Evolutionary conservation across 176 grass and related monocot species (phyloP), one percentile per base, ranked within the genome.

Genomic region (Eragrostis nindensis): DNA sequence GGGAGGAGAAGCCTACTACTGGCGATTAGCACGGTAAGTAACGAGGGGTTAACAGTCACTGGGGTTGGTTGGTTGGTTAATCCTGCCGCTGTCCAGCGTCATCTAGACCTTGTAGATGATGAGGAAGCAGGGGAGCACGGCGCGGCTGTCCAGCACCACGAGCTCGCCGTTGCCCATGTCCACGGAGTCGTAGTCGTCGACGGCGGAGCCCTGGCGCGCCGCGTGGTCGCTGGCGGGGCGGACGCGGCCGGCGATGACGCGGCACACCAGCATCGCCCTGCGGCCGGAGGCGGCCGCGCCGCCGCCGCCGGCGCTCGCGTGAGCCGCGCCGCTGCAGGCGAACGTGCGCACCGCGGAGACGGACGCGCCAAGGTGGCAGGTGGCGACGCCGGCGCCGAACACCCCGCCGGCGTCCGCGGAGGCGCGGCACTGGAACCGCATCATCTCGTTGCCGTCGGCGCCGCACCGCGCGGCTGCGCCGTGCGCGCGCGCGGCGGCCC

Each of bases 391-490:
- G 0, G 80, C 86, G 71, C 70, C 70, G 86, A 86, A 92, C 69
- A 89, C 90, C 10, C 65, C 81, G 45, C 76, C 68, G 38, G 66
- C 29, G 41, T 19, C 38, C 15, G 54, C 52, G 7, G 61, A 29
- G 2, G 76, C 40, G 64, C 70, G 56, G 80, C 84, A 84, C 65
- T 89, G 87, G 84, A 92, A 92, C 24, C 90, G 84, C 84, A 92
- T 89, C 87, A 92, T 89, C 90, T 89, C 90, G 50, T 92, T 92
- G 71, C 87, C 90, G 71, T 92, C 90, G 59, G 87, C 90, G 38
- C 83, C 87, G 80, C 87, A 86, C 30, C 90, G 84, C 36, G 90
- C 87, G 15, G 87, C 76, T 2, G 71, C 74, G 40, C 83, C 86
- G 71, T 74, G 87, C 8, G 80, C 79, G 11, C 90, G 90, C 0